Evolutionary conservation across 306 rosid genomes (phyloP).

Genomic region (Trifolium dubium): DNA sequence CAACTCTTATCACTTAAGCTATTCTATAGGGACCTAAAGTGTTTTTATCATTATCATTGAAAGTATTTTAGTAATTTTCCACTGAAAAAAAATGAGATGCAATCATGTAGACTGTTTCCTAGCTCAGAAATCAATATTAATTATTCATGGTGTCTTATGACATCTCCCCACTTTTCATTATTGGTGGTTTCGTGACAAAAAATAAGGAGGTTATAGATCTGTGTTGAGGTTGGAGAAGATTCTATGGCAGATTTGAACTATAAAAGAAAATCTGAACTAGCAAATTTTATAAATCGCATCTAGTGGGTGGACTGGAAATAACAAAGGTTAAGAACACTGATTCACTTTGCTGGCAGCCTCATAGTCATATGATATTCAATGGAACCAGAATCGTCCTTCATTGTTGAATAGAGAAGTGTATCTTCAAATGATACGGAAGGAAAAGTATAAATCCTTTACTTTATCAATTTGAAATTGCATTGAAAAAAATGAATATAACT

Average conservation of each 20-base stretch:
- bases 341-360: neutral
- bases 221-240: no score
- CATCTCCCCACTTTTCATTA: no score
- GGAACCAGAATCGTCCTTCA: neutral
- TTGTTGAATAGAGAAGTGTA: neutral
- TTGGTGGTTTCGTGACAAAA: no score
- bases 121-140: slow-evolving; percentile 25
- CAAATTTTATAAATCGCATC: neutral
- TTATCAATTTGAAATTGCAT: neutral
- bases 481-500: neutral
- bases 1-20: no score
- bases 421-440: neutral
- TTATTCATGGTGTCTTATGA: slow-evolving; percentile 20
- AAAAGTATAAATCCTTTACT: neutral
- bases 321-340: neutral
- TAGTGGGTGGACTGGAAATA: slow-evolving; percentile 4
- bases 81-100: neutral
- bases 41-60: neutral
- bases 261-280: neutral
- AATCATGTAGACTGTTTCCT: neutral
- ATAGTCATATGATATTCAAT: neutral
- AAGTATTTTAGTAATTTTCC: neutral
- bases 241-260: slow-evolving; percentile 7
- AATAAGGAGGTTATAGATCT: no score
- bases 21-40: no score